These are phyloP conservation scores for Capsaspora owczarzaki DNA, from an alignment of 78 protist genomes.

Conservation along the genomic window DNA sequence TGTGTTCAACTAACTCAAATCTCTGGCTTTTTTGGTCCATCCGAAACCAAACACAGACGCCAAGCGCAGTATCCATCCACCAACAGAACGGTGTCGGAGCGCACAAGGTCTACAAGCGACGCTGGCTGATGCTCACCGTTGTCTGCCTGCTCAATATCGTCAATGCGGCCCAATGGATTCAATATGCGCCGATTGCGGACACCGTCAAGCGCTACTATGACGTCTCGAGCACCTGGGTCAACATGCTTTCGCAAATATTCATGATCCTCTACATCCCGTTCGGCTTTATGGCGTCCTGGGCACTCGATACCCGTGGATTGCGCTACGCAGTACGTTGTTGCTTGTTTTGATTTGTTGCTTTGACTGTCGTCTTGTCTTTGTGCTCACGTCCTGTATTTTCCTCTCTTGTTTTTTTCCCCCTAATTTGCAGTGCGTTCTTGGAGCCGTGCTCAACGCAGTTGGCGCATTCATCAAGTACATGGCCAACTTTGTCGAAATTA, in stretches of 20 bases:
- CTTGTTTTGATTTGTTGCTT: neutral
- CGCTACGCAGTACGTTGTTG: neutral
- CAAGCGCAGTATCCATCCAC: too few species aligned
- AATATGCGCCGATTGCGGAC: neutral
- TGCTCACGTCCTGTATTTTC: too few species aligned
- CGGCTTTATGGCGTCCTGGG: neutral
- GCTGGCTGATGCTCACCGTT: neutral
- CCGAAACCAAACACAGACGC: too few species aligned
- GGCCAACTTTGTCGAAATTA: neutral
- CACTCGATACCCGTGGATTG: neutral
- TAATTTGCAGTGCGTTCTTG: neutral
- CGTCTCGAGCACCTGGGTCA: neutral
- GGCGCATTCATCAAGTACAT: slow-evolving; percentile 2
- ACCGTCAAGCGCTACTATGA: neutral
- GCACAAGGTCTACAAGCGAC: neutral
- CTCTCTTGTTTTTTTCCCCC: too few species aligned
- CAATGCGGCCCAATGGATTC: neutral
- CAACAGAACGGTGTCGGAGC: too few species aligned
- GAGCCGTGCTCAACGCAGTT: neutral
- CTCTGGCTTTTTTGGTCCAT: too few species aligned
- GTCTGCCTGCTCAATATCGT: slow-evolving; percentile 1
- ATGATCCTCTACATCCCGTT: neutral
- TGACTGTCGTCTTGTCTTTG: too few species aligned
- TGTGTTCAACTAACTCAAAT: too few species aligned
- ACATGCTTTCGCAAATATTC: neutral